A percentile compares a stretch with the other conserved stretches of the same genome.
Evolutionary conservation across 108 stramenopile species (phyloP).

Genomic region (Fragilaria crotonensis): DNA sequence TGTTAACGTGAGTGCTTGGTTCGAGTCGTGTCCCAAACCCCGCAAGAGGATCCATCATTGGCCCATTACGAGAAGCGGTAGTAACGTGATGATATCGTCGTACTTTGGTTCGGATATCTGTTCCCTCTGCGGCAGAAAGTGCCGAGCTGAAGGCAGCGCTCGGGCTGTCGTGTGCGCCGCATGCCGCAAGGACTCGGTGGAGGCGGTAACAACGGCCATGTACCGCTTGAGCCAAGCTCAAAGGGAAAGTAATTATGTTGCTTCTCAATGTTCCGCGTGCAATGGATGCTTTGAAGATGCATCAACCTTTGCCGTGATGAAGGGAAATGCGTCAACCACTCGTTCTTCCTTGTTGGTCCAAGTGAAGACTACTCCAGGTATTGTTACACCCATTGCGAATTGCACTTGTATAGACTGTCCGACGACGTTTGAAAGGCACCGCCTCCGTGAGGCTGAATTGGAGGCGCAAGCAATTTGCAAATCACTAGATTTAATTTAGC

Average conservation of each 20-base stretch:
- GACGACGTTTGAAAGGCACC: conserved; percentile 62
- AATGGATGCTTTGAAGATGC: conserved; percentile 65
- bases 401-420: conserved; percentile 87
- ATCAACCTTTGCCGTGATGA: conserved; percentile 44
- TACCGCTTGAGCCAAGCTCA: conserved; percentile 43
- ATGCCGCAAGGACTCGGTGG: conserved; percentile 40
- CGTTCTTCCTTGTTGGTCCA: conserved; percentile 2
- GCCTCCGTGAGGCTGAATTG: conserved; percentile 57
- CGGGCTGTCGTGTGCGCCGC: conserved; percentile 54
- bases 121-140: conserved; percentile 58
- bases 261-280: conserved; percentile 58
- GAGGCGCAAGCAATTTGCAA: conserved; percentile 50
- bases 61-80: conserved; percentile 59
- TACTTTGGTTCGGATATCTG: conserved; percentile 82
- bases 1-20: conserved; percentile 66
- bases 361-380: conserved; percentile 16
- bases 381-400: conserved; percentile 59
- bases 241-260: conserved; percentile 35
- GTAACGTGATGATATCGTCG: conserved; percentile 59
- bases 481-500: conserved; percentile 18
- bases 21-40: conserved; percentile 68
- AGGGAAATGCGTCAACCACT: conserved; percentile 4
- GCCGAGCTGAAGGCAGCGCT: conserved; percentile 57
- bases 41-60: conserved; percentile 72
- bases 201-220: conserved; percentile 38